Evolutionary conservation across 352 stramenopile genomes (phyloP), one percentile per base, ranked within the genome.

Genomic region (Phytopythium ostracodes): DNA sequence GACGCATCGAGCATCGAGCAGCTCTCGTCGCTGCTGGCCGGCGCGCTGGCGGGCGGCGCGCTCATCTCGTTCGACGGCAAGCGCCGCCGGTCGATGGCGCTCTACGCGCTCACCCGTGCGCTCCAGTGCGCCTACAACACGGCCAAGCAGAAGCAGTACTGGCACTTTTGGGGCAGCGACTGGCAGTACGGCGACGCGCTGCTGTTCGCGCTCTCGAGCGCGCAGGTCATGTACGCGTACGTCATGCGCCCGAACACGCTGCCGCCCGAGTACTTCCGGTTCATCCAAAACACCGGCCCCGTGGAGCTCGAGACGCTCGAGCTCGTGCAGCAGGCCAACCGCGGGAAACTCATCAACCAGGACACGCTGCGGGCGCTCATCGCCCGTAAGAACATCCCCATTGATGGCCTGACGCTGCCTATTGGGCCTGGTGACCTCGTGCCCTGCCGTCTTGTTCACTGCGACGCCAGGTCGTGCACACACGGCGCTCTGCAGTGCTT

Each of bases 111-210:
- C 62, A 89, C 87, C 14, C 84, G 88, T 44, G 85, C 85, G 51
- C 68, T 94, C 42, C 86, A 96, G 61, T 92, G 81, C 57, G 82
- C 71, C 27, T 96, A 96, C 77, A 96, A 96, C 71, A 89, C 73
- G 24, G 83, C 84, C 47, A 96, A 95, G 66, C 61, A 73, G 53
- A 75, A 77, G n/a, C 52, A 86, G 33, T 76, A 83, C 33, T 96
- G 84, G 83, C 88, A 96, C 69, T 96, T 96, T 52, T 96, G 88
- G 88, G 88, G 86, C 58, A 92, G 81, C 59, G 61, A 91, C 60
- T 96, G 88, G 88, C 62, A 72, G 36, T 88, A 91, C 57, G 88
- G 88, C 47, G 88, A 95, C 63, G 64, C 73, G 49, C 70, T 96
- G 50, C 73, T 96, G 11, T 96, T 96, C 60, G 83, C 61, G 18